Evolutionary conservation across 2,329 filamentous ascomycete genomes (phyloP), one percentile per base, ranked within the genome.

Genomic region (Calonectria pteridis): DNA sequence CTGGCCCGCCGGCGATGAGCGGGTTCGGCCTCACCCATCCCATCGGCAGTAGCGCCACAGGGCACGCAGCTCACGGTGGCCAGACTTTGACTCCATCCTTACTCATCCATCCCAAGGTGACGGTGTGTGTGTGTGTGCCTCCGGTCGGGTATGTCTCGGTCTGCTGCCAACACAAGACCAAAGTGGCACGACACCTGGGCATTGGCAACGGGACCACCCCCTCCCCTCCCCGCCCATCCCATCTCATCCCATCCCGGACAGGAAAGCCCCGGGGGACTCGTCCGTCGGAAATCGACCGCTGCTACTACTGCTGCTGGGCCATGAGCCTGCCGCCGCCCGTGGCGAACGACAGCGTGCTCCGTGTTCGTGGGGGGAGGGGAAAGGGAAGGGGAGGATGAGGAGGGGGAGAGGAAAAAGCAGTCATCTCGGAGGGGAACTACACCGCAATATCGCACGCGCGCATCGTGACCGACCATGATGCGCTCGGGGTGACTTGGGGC

Each of bases 181-280:
- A 69, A 69, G 70, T 72, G 70, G 70, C 70, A 72, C 65, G 70
- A 72, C 70, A 31, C 65, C 65, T 68, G 65, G 35, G 35, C 55
- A 66, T 37, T 59, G 63, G 23, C 43, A 53, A 67, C 67, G 67
- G 55, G 31, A 46, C 67, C 31, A 49, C 40, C 33, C 55, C 46
- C 37, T 46, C 33, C 31, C 55, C 46, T 49, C 58, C 33, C 31
- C 28, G 23, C 63, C 55, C 35, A 63, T 43, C 37, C 35, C 26
- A 46, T 63, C 59, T 46, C 40, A 46, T 63, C 59, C 35, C 33
- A 59, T 59, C 55, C 55, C 13, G 33, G 55, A 59, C 53, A 31
- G 37, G 49, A 28, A 28, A 26, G 65, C 11, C 63, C 43, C n/a
- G 7, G 59, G 43, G 28, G 64, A 53, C 11, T 35, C 46, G 40